A percentile compares a stretch with the other conserved stretches of the same genome.
Conservation (phyloP, 2,329 filamentous ascomycete genomes). For the Ophiobolus disseminans region DNA sequence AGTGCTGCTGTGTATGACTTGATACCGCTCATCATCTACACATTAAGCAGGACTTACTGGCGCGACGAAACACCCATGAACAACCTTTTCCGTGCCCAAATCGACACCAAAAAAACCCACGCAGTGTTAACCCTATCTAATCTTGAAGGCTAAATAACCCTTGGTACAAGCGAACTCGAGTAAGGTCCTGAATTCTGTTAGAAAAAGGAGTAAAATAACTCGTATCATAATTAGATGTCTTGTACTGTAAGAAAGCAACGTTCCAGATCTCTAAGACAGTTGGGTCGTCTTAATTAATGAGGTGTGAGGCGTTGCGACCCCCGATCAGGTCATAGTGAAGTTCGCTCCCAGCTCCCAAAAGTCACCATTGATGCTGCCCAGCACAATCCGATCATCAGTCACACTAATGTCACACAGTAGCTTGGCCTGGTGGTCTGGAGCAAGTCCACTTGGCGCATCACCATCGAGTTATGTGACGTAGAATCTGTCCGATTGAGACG, state of each 20-base stretch:
- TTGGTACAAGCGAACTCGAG: conserved; percentile 80
- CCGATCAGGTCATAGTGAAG: conserved; percentile 91
- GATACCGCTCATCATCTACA: too few species aligned
- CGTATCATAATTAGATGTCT: conserved; percentile 93
- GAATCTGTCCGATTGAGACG: conserved; percentile 78
- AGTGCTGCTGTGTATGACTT: too few species aligned
- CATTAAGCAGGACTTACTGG: too few species aligned
- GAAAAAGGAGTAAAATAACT: conserved; percentile 96
- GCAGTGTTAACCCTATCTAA: conserved; percentile 91
- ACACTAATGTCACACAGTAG: conserved; percentile 89
- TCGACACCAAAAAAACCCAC: too few species aligned
- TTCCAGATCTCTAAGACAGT: conserved; percentile 99
- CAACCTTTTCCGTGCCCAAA: too few species aligned
- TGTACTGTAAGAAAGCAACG: conserved; percentile 98
- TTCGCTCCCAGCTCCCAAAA: conserved; percentile 99
- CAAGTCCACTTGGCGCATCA: conserved; percentile 69
- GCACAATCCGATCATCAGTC: conserved; percentile 88
- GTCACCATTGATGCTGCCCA: conserved; percentile 98
- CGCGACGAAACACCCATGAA: too few species aligned
- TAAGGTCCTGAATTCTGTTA: conserved; percentile 81
- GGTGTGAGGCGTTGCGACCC: conserved; percentile 83
- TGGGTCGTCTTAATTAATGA: conserved; percentile 96
- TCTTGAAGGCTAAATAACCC: conserved; percentile 95
- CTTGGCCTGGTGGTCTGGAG: conserved; percentile 91
- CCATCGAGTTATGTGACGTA: conserved; percentile 99